phyloP scores from a whole-genome alignment of 2,329 filamentous ascomycete genomes.

The Colletotrichum godetiae region DNA sequence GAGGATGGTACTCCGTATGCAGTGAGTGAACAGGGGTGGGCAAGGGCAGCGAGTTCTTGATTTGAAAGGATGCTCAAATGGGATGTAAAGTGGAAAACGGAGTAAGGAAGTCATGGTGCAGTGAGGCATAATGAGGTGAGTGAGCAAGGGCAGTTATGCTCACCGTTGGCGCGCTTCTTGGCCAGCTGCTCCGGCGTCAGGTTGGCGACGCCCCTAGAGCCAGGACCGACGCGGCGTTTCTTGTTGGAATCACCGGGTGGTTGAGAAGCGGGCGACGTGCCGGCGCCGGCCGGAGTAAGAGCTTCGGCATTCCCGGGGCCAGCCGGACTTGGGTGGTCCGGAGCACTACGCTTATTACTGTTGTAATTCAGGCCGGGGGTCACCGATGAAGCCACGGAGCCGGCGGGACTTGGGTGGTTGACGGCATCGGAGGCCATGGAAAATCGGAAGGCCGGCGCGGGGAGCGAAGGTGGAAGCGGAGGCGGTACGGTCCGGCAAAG shows the following conservation, averaged over 20 bases:
- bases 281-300: background rate
- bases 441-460: background rate
- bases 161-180: conserved; percentile 72
- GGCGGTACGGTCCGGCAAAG: background rate
- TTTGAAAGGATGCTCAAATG: background rate
- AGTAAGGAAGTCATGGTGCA: conserved; percentile 41
- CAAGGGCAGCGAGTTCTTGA: background rate
- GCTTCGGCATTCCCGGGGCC: conserved; percentile 21
- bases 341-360: conserved; percentile 29
- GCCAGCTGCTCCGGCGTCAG: conserved; percentile 80
- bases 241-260: conserved; percentile 44
- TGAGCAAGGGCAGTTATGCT: conserved; percentile 38
- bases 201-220: conserved; percentile 67
- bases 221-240: conserved; percentile 58
- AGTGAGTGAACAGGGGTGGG: background rate
- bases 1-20: background rate
- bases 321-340: conserved; percentile 28
- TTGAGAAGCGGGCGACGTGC: conserved; percentile 23
- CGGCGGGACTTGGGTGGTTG: conserved; percentile 35
- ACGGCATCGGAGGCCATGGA: conserved; percentile 35
- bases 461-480: background rate
- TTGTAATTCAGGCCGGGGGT: conserved; percentile 16
- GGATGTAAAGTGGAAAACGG: background rate
- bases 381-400: conserved; percentile 32
- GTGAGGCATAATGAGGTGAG: background rate